Conservation (phyloP, 352 stramenopile species). For the Globisporangium nagaii region DNA sequence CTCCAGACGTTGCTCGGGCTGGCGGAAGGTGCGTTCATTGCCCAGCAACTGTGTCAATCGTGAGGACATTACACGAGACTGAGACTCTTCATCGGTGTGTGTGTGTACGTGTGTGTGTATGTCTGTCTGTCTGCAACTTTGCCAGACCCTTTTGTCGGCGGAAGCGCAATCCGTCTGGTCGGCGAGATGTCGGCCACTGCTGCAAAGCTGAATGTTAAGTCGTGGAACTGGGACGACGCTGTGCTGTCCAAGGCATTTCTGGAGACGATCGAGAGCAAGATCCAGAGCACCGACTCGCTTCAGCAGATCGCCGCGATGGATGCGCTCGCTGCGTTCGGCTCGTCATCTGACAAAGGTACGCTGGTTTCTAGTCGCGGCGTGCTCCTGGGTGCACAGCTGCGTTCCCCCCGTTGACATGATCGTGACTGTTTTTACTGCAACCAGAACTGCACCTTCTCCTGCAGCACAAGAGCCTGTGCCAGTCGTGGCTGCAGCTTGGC, state of each 20-base stretch:
- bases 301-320: slow-evolving; percentile 85
- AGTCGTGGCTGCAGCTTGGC: slow-evolving; percentile 49
- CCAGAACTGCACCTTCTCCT: slow-evolving; percentile 67
- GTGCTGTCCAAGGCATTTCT: slow-evolving; percentile 75
- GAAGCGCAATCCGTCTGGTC: slow-evolving; percentile 68
- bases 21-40: slow-evolving; percentile 37
- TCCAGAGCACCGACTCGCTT: slow-evolving; percentile 53
- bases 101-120: slow-evolving; percentile 4
- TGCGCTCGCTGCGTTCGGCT: slow-evolving; percentile 69
- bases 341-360: slow-evolving; percentile 74
- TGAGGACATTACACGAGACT: too few species aligned
- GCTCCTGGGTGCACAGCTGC: too few species aligned
- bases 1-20: slow-evolving; percentile 58
- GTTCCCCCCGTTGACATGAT: too few species aligned
- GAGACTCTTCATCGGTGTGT: background rate
- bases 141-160: slow-evolving; percentile 72
- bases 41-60: background rate
- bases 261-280: slow-evolving; percentile 61
- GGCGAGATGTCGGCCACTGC: slow-evolving; percentile 71
- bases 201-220: slow-evolving; percentile 54
- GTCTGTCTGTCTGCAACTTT: background rate
- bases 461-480: slow-evolving; percentile 61
- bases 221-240: slow-evolving; percentile 73
- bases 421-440: background rate
- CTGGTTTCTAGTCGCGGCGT: background rate